Evolutionary conservation across 192 early-diverging fungal genomes (phyloP), one percentile per base, ranked within the genome.

Genomic region (Chytriomyces confervae): DNA sequence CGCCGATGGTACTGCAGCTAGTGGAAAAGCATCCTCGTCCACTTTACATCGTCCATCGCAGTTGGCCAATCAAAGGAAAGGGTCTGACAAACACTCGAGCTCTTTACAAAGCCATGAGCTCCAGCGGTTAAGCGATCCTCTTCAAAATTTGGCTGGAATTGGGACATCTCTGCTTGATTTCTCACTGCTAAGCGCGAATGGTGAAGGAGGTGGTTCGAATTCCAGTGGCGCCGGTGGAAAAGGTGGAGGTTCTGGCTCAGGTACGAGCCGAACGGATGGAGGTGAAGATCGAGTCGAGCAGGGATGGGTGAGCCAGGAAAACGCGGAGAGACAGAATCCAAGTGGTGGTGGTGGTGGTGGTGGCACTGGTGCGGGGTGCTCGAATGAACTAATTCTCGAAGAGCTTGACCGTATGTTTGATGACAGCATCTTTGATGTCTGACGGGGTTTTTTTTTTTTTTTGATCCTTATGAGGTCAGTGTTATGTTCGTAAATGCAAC

Each of bases 401-500:
- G 72, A 74, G 9, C 46, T 74, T 44, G 61, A 74, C 46, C n/a
- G 45, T 6, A 74, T 74, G 57, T 74, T 74, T 63, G 72, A 63
- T 74, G 60, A 64, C 6, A 46, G 61, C 11, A 18, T 63, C 3
- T 74, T 74, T 74, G 50, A 72, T 27, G 13, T 57, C 20, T 57
- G 20, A 57, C 20, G 13, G 53, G 69, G 5, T 36, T 44, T 72
- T 72, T 51, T 51, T 16, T 61, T 20, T 16, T 23, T 13, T 29
- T 23, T 36, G 36, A 36, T 36, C 36, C 36, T 36, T 36, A 36
- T 36, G 36, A 36, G 36, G 36, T 36, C 36, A 36, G 36, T 36
- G 36, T 36, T 36, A 36, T 36, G 36, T 36, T 36, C 36, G 36
- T 36, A 36, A 36, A 36, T 36, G 36, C 36, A 36, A 36, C 36